Conservation (phyloP, 148 eudicot species). For the Fagopyrum homotropicum region DNA sequence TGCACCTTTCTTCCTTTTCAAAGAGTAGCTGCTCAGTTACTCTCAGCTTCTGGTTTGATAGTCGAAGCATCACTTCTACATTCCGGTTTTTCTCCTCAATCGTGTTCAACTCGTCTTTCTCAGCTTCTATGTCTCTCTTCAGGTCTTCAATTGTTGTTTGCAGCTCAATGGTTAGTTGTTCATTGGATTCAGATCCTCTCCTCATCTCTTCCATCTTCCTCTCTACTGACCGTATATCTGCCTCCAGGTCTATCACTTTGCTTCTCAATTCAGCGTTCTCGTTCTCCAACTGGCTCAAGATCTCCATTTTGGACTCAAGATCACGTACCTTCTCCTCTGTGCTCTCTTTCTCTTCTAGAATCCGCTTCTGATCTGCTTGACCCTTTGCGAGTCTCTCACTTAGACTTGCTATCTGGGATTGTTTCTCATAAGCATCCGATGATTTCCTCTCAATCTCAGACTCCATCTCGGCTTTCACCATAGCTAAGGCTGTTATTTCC, state of each 20-base stretch:
- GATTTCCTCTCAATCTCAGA: conserved; percentile 41
- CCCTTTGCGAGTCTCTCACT: conserved; percentile 14
- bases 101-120: conserved; percentile 53
- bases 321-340: conserved; percentile 31
- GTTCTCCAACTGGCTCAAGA: conserved; percentile 23
- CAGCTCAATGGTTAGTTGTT: conserved; percentile 35
- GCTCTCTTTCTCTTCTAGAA: conserved; percentile 39
- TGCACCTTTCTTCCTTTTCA: conserved; percentile 51
- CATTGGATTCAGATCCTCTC: conserved; percentile 45
- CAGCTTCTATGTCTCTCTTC: conserved; percentile 58
- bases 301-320: conserved; percentile 25
- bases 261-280: conserved; percentile 31
- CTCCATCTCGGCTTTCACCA: conserved; percentile 43
- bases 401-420: conserved; percentile 44
- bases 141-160: conserved; percentile 68
- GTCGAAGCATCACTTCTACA: conserved; percentile 51
- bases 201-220: conserved; percentile 61
- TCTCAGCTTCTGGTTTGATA: conserved; percentile 58
- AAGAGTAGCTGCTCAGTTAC: conserved; percentile 71
- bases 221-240: conserved; percentile 39
- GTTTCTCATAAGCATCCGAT: conserved; percentile 34
- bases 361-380: conserved; percentile 27
- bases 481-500: conserved; percentile 34
- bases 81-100: conserved; percentile 58
- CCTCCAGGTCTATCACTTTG: conserved; percentile 33